Conservation (phyloP, 1,284 basidiomycete genomes). For the Cryptococcus amylolentus region DNA sequence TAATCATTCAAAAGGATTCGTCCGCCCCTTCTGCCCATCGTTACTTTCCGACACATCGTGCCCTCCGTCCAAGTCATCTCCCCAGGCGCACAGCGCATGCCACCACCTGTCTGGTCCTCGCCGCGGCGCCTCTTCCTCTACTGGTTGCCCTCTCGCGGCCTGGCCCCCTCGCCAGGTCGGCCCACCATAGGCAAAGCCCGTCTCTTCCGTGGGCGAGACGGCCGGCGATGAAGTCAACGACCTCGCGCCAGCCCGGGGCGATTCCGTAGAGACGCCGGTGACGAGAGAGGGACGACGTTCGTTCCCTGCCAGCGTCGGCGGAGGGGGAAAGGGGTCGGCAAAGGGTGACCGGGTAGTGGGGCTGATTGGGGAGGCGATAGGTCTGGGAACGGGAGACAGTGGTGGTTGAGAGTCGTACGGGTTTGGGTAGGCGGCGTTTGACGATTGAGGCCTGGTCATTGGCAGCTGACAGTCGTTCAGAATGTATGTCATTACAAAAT, state of each 20-base stretch:
- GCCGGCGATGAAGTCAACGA: slow-evolving; percentile 9
- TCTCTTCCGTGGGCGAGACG: slow-evolving; percentile 11
- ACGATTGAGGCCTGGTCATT: slow-evolving; percentile 6
- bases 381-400: slow-evolving; percentile 20
- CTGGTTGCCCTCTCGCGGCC: slow-evolving; percentile 3
- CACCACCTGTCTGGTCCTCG: slow-evolving; percentile 39
- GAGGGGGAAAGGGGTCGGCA: slow-evolving; percentile 20
- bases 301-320: background rate
- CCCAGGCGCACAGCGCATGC: slow-evolving; percentile 46
- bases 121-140: slow-evolving; percentile 7
- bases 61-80: slow-evolving; percentile 40
- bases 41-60: slow-evolving; percentile 14
- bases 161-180: slow-evolving; percentile 33
- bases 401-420: slow-evolving; percentile 28
- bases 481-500: background rate
- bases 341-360: slow-evolving; percentile 23
- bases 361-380: slow-evolving; percentile 15
- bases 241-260: background rate
- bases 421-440: slow-evolving; percentile 18
- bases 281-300: slow-evolving; percentile 6
- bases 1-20: slow-evolving; percentile 40
- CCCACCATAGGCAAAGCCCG: slow-evolving; percentile 27
- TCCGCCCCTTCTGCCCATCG: slow-evolving; percentile 31
- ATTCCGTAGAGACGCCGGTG: background rate
- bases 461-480: slow-evolving; percentile 9